Percentiles rank a stretch among this genome's conserved stretches.
Evolutionary conservation across 768 basidiomycete species (phyloP).

Genomic region (Ramaria rubella): DNA sequence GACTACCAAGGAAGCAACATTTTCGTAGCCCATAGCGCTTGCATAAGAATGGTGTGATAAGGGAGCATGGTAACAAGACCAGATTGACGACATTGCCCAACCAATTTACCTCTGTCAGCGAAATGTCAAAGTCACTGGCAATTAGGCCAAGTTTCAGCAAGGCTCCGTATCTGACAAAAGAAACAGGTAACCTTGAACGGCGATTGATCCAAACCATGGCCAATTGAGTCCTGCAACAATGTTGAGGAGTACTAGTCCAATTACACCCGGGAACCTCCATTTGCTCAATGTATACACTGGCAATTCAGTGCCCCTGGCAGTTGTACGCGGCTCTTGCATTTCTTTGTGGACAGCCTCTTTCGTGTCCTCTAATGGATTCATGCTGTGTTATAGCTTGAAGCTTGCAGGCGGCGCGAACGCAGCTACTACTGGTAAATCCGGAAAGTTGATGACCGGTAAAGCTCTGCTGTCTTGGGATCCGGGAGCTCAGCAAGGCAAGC

Average conservation of each 20-base stretch:
- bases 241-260: constrained; percentile 41
- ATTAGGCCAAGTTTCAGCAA: constrained; percentile 32
- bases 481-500: too few species aligned
- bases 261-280: constrained; percentile 1
- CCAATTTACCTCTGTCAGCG: constrained; percentile 73
- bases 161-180: too few species aligned
- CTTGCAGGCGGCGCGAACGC: too few species aligned
- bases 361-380: too few species aligned
- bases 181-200: constrained; percentile 46
- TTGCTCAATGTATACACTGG: constrained; percentile 5
- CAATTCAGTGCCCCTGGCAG: too few species aligned
- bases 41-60: constrained; percentile 52
- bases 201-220: constrained; percentile 84
- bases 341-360: too few species aligned
- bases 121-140: constrained; percentile 57
- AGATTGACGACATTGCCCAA: constrained; percentile 61
- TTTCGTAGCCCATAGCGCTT: constrained; percentile 53
- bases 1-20: constrained; percentile 53
- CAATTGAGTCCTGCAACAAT: constrained; percentile 58
- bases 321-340: too few species aligned
- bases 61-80: constrained; percentile 55
- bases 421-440: too few species aligned
- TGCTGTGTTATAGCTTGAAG: too few species aligned
- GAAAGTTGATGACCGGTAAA: too few species aligned
- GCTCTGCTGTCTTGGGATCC: too few species aligned